These are phyloP conservation scores for Naganishia randhawae DNA, from an alignment of 768 basidiomycete genomes.

Conservation along the genomic window DNA sequence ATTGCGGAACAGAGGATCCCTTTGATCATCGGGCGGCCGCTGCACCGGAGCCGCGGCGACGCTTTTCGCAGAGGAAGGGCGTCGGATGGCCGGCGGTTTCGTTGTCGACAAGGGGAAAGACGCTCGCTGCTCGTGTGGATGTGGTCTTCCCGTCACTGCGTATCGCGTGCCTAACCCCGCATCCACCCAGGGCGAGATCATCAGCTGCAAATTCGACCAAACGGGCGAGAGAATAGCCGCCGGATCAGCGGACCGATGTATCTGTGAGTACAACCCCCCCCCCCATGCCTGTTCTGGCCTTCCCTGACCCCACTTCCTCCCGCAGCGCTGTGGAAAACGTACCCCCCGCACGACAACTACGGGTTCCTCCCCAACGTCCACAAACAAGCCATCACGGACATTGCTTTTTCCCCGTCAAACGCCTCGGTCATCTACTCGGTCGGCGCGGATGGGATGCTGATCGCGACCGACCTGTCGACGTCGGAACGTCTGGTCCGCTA, in stretches of 20 bases:
- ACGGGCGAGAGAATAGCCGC: slow-evolving; percentile 91
- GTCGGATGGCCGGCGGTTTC: too few relatives aligned
- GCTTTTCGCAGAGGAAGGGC: too few relatives aligned
- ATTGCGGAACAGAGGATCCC: too few relatives aligned
- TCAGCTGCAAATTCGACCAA: slow-evolving; percentile 89
- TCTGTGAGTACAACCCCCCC: slow-evolving; percentile 63
- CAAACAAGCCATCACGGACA: slow-evolving; percentile 87
- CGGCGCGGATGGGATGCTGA: slow-evolving; percentile 81
- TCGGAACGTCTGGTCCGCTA: slow-evolving; percentile 77
- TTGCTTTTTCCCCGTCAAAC: slow-evolving; percentile 62
- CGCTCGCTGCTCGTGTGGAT: too few relatives aligned
- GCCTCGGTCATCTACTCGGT: slow-evolving; percentile 65
- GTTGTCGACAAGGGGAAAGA: too few relatives aligned
- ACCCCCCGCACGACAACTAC: slow-evolving; percentile 88
- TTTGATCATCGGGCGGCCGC: too few relatives aligned
- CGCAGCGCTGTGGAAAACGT: slow-evolving; percentile 82
- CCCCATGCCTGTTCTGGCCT: neutral
- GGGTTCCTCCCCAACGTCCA: slow-evolving; percentile 74
- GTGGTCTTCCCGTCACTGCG: neutral
- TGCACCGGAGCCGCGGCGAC: too few relatives aligned
- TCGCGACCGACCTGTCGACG: slow-evolving; percentile 65
- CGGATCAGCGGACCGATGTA: slow-evolving; percentile 79
- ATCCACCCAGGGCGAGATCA: slow-evolving; percentile 66
- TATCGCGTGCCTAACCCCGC: neutral
- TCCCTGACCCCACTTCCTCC: neutral